These are phyloP conservation scores for Nectriaceae sp. DNA, from an alignment of 2,329 filamentous ascomycete species.

Conservation along the genomic window DNA sequence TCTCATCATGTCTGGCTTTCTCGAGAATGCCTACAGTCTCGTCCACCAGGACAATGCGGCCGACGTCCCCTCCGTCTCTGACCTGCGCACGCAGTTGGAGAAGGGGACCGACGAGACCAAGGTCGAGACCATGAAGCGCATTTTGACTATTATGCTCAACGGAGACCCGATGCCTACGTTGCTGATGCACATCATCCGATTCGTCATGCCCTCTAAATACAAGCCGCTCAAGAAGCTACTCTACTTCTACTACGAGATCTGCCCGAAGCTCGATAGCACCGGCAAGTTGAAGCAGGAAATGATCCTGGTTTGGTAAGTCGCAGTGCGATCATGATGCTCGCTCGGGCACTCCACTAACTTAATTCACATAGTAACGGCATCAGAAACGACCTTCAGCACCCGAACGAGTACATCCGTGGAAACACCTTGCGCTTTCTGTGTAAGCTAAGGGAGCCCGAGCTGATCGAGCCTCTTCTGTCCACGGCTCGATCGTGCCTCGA, in stretches of 20 bases:
- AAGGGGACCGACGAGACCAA: conserved; percentile 93
- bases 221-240: conserved; percentile 97
- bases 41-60: conserved; percentile 97
- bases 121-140: conserved; percentile 93
- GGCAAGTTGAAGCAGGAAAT: conserved; percentile 99
- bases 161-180: conserved; percentile 93
- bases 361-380: conserved; percentile 80
- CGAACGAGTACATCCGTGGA: conserved; percentile 97
- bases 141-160: conserved; percentile 96
- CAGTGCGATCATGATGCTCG: conserved; percentile 3
- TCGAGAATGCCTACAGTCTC: conserved; percentile 94
- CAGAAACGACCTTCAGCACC: conserved; percentile 93
- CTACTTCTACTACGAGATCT: conserved; percentile 99
- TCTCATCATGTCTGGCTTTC: conserved; percentile 84
- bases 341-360: conserved; percentile 10
- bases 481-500: conserved; percentile 91
- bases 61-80: conserved; percentile 86
- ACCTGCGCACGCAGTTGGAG: conserved; percentile 90
- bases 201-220: conserved; percentile 98
- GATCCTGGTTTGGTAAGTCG: conserved; percentile 88
- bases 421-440: conserved; percentile 98
- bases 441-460: conserved; percentile 92
- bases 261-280: conserved; percentile 86
- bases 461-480: conserved; percentile 93
- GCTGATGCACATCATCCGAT: conserved; percentile 99